Base-by-base conservation (phyloP, 306 rosid species). In the Casuarina glauca region DNA sequence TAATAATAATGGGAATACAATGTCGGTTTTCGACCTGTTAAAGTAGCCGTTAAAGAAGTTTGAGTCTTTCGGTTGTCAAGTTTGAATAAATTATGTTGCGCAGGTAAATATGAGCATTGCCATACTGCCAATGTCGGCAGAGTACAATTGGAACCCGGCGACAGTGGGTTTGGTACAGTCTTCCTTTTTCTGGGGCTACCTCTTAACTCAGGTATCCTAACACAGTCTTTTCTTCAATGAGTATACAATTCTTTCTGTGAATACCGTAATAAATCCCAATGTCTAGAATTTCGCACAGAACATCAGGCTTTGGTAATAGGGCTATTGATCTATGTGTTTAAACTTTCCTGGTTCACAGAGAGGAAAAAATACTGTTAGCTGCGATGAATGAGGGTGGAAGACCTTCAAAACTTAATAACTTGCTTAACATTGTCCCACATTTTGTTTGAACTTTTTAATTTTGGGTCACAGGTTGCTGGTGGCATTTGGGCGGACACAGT, bases 21-120 rank as follows among this genome's bases (percentile, higher is more conserved):
- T 48, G 51, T 48, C 11, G 13, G 13, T 9, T 48, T 10, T 62
- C 73, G 19, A 45, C 3, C 42, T 2, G 35, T 10, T 48, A 10
- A 46, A n/a, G 49, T 17, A 46, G 79, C 44, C 19, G 39, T 74
- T 66, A 20, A 26, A 64, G 52, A 71, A 73, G 12, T 69, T 67
- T 49, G 15, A 51, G 42, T 35, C 53, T 52, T 44, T 67, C 43
- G 66, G 74, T 74, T 68, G 55, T 80, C 66, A 74, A 74, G 45
- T 72, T 79, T 60, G 38, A 77, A 55, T 4, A 75, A 7, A 78
- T 84, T 73, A 5, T 60, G 26, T 76, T 70, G 81, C 75, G 74
- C 90, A 95, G 97, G 99, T 95, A 76, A 96, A 96, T 77, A 96
- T 96, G 99, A 96, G 99, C 87, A 93, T 96, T 77, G 99, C 99